Base-by-base conservation (phyloP, 2,329 filamentous ascomycete genomes). In the Fusarium sp. region DNA sequence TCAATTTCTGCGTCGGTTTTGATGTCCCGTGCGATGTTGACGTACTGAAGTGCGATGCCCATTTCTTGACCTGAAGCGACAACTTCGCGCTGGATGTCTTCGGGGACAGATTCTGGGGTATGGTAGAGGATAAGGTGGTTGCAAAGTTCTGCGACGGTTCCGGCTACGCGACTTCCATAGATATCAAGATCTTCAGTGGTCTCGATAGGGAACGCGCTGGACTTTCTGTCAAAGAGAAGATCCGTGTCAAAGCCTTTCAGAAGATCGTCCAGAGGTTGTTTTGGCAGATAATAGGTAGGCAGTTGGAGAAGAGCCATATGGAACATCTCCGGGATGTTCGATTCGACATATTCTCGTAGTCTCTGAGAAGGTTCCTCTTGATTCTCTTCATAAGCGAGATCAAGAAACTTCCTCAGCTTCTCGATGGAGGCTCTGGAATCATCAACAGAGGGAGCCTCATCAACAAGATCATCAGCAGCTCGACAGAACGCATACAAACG, bases 11-110 rank as follows among this genome's bases (percentile, higher is more conserved):
- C 91, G 75, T 94, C 93, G 6, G 90, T 89, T 7, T 83, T 81
- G n/a, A 94, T 90, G 76, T 95, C 93, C 28, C 93, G 90, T 7
- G 92, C 90, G 69, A 95, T 94, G 77, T 94, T 95, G 76, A 93
- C 89, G 75, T 92, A 94, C 77, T 95, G 92, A n/a, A 94, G 83
- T 3, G 92, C 92, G 39, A 92, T 87, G 0, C 93, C 93, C 92
- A 94, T 94, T 35, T 86, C 84, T 26, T 86, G 85, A 3, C 91
- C 91, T 2, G 90, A 88, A 22, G 83, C 77, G 20, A 91, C 83
- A 11, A 93, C 84, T 17, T 70, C 59, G 1, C 60, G 47, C 2
- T 70, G 66, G 2, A 59, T 47, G 2, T 70, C 52, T 2, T 39
- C 20, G 0, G 67, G 47, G 5, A 70, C 10, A 3, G 24, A 2